Percentiles rank a stretch among this genome's conserved stretches.
Conservation (phyloP, 1,284 basidiomycete genomes). For the Leccinum fuscescens region DNA sequence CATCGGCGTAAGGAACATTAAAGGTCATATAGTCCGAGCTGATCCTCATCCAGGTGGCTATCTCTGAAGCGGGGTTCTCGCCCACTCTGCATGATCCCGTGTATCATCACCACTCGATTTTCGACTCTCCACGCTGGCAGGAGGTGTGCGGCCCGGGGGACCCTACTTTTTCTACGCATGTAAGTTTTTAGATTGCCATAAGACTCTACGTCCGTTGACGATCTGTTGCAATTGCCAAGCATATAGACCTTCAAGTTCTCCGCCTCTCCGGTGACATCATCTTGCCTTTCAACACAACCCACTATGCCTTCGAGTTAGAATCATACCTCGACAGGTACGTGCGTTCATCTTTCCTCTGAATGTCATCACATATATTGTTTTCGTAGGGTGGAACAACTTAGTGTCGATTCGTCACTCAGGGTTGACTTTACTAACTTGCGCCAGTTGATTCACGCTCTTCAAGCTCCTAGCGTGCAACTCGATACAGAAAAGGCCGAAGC, state of each 20-base stretch:
- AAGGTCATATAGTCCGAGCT: not conserved
- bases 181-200: constrained; percentile 26
- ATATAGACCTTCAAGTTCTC: constrained; percentile 61
- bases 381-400: constrained; percentile 33
- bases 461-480: constrained; percentile 50
- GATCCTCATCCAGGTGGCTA: constrained; percentile 45
- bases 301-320: constrained; percentile 57
- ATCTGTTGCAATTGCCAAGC: constrained; percentile 60
- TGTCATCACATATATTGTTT: not conserved
- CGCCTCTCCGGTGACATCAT: constrained; percentile 59
- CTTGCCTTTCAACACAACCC: constrained; percentile 74
- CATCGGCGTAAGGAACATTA: constrained; percentile 42
- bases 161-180: constrained; percentile 68
- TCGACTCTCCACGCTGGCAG: constrained; percentile 73
- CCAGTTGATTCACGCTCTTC: constrained; percentile 49
- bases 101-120: constrained; percentile 78
- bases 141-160: constrained; percentile 60
- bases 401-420: not conserved
- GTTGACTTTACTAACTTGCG: constrained; percentile 33
- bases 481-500: constrained; percentile 50
- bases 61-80: constrained; percentile 52
- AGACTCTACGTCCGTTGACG: not conserved
- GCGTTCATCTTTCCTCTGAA: not conserved
- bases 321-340: constrained; percentile 49
- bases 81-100: constrained; percentile 53